Evolutionary conservation across 2,329 filamentous ascomycete species (phyloP).

Genomic region (Biscogniauxia sp.): DNA sequence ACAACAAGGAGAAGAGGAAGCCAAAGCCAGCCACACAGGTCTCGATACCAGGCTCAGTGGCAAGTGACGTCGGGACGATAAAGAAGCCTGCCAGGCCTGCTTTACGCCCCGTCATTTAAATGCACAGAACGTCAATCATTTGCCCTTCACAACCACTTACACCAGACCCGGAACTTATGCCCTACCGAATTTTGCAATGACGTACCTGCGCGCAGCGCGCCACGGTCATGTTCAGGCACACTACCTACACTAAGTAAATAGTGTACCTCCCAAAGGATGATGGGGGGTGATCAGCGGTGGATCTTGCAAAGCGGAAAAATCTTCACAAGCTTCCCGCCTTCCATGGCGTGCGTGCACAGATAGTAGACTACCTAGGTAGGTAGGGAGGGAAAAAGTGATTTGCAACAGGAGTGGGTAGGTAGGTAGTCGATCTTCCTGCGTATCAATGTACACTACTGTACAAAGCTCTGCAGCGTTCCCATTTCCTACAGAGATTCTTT

Average conservation of each 20-base stretch:
- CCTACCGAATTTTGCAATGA: conserved; percentile 6
- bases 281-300: neutral
- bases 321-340: neutral
- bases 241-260: no score
- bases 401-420: no score
- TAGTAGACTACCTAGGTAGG: no score
- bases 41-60: conserved; percentile 10
- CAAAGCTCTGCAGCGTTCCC: neutral
- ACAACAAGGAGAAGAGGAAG: conserved; percentile 3
- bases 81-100: conserved; percentile 9
- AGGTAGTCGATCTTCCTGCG: neutral
- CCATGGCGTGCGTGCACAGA: neutral
- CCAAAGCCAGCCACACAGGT: conserved; percentile 6
- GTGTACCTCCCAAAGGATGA: neutral
- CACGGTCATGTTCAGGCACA: neutral
- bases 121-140: conserved; percentile 13
- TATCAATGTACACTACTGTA: neutral
- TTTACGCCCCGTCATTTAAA: conserved; percentile 12
- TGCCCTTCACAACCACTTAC: conserved; percentile 9
- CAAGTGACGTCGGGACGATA: conserved; percentile 9
- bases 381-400: no score
- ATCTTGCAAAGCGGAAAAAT: neutral
- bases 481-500: neutral
- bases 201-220: conserved; percentile 1
- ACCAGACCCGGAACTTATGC: conserved; percentile 13